phyloP scores from a whole-genome alignment of 495 filamentous ascomycete species.

The Aspergillus taichungensis region DNA sequence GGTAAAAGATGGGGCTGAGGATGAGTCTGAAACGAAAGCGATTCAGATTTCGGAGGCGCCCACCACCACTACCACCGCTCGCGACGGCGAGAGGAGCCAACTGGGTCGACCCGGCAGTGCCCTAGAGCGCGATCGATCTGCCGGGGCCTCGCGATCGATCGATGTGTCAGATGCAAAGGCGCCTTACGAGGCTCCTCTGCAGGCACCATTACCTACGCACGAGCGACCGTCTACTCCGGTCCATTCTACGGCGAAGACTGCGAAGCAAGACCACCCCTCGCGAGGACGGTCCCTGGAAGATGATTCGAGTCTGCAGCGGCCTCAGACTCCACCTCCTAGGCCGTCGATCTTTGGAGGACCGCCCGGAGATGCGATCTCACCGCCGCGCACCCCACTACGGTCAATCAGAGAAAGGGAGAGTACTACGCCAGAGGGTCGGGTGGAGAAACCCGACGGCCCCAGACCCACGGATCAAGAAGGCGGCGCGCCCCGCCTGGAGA shows the following conservation, averaged over 20 bases:
- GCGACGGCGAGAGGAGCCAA: constrained; percentile 7
- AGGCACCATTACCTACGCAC: constrained; percentile 22
- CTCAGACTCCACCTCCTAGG: constrained; percentile 7
- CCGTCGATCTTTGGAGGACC: constrained; percentile 22
- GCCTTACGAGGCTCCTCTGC: constrained; percentile 9
- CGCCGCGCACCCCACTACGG: constrained; percentile 31
- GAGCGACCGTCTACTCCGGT: constrained; percentile 47
- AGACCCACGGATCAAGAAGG: constrained; percentile 15
- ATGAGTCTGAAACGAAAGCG: constrained; percentile 38
- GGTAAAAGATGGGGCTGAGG: constrained; percentile 40
- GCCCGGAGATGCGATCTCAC: constrained; percentile 18
- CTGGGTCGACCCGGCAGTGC: background rate
- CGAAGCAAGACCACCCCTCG: constrained; percentile 16
- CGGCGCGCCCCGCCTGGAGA: constrained; percentile 34
- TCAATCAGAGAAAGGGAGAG: constrained; percentile 33
- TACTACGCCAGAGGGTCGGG: constrained; percentile 13
- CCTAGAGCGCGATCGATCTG: too few species aligned
- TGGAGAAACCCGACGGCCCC: constrained; percentile 5
- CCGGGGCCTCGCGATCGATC: background rate
- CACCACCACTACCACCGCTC: constrained; percentile 14
- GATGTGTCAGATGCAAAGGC: constrained; percentile 2
- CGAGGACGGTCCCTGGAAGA: constrained; percentile 29
- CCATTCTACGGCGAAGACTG: constrained; percentile 40
- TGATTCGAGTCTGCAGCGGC: constrained; percentile 9
- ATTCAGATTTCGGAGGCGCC: constrained; percentile 45